Evolutionary conservation across 192 early-diverging fungal species (phyloP).

Genomic region (Rhizophagus clarus): DNA sequence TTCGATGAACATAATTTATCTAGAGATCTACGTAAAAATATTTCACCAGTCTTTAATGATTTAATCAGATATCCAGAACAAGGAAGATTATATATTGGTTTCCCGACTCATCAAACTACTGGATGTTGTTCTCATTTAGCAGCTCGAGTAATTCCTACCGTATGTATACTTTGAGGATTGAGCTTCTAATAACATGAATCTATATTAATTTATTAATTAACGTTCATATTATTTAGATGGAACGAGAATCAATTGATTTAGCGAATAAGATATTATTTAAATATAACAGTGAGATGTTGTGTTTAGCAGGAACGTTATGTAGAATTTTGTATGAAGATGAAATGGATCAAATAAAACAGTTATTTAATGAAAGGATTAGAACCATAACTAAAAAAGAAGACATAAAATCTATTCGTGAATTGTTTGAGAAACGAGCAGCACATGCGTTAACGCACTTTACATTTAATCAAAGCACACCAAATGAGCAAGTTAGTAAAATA

Average conservation of each 20-base stretch:
- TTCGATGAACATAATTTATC: constrained; percentile 63
- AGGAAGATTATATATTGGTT: constrained; percentile 86
- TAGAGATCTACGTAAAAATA: constrained; percentile 11
- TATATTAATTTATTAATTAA: neutral
- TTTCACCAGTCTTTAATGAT: constrained; percentile 69
- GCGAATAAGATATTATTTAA: constrained; percentile 73
- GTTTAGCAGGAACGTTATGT: constrained; percentile 70
- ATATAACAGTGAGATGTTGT: constrained; percentile 82
- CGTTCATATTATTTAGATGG: constrained; percentile 42
- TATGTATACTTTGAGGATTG: neutral
- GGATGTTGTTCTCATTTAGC: constrained; percentile 79
- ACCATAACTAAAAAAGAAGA: constrained; percentile 32
- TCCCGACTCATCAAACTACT: constrained; percentile 90
- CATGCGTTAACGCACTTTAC: constrained; percentile 71
- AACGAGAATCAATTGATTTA: constrained; percentile 89
- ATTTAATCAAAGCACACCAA: constrained; percentile 75
- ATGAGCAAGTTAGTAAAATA: constrained; percentile 60
- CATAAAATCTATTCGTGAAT: constrained; percentile 34
- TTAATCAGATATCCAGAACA: constrained; percentile 75
- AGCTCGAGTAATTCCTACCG: constrained; percentile 86
- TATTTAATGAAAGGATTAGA: no score
- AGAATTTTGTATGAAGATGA: constrained; percentile 82
- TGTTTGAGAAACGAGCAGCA: constrained; percentile 53
- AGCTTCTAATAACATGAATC: no score
- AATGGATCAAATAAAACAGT: constrained; percentile 52